Evolutionary conservation across 495 filamentous ascomycete species (phyloP), one percentile per base, ranked within the genome.

Genomic region (Xylaria nigripes): DNA sequence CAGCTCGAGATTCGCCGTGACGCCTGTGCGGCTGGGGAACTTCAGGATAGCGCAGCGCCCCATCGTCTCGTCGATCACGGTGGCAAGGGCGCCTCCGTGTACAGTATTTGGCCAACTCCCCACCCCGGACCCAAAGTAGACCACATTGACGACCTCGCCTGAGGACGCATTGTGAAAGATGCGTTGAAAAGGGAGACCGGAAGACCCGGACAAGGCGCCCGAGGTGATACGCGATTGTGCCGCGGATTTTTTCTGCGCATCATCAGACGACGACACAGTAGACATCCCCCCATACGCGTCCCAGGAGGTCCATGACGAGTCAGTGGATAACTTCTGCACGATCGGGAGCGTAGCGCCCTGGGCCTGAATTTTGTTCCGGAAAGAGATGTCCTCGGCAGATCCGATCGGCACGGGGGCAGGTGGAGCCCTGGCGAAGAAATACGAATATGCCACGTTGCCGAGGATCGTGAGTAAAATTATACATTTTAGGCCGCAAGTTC

Each of bases 91-190:
- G 16, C 89, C 89, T 16, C 89, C 89, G 69, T 94, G 89, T 48
- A 85, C 81, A 19, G 89, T 71, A 2, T 78, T 79, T n/a, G 86
- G 87, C 85, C 86, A 91, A 2, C 89, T 87, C 29, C 81, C 71
- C 19, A 83, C 61, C 13, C 72, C 80, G 0, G 64, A 43, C 27
- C 88, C 88, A 38, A 92, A 78, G 64, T 71, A 85, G 16, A 90
- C 71, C 15, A 92, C 70, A 15, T 54, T 66, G 5, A 76, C 51
- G 9, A 70, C 48, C 58, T 78, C 73, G 24, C 74, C 73, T 0
- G 73, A 69, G 3, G 12, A 25, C 7, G 55, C 29, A 59, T 76
- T 67, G 62, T 69, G 56, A 40, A 70, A 81, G 34, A 79, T 54
- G n/a, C 76, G 66, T 66, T 77, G 75, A 62, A 71, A 79, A 19